Percentiles rank a stretch among this genome's conserved stretches.
These are phyloP conservation scores for Leccinum variicolor DNA, from an alignment of 768 basidiomycete species.

Conservation along the genomic window DNA sequence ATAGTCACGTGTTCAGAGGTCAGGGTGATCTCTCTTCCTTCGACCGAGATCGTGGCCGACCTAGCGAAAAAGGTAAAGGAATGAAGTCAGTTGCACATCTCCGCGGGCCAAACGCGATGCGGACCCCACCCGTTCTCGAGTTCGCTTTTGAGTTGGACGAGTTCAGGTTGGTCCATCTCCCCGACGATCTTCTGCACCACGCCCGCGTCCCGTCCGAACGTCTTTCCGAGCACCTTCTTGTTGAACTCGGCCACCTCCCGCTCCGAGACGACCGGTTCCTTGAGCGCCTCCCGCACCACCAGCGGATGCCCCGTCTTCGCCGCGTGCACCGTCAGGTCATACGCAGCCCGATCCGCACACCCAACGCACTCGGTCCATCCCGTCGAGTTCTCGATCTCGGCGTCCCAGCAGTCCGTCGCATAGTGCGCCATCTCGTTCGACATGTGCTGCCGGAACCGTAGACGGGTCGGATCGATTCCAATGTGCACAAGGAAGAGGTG, in stretches of 20 bases:
- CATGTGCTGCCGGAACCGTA: constrained; percentile 99
- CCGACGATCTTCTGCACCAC: constrained; percentile 61
- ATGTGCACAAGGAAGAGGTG: constrained; percentile 86
- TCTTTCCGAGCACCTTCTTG: constrained; percentile 87
- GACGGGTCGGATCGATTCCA: constrained; percentile 77
- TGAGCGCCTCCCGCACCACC: constrained; percentile 81
- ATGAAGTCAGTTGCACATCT: constrained; percentile 1
- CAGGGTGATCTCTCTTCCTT: constrained; percentile 66
- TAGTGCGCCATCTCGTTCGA: constrained; percentile 99
- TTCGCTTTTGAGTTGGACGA: constrained; percentile 65
- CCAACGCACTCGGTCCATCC: constrained; percentile 99
- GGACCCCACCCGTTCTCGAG: constrained; percentile 63
- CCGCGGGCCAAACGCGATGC: constrained; percentile 19
- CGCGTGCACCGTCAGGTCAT: constrained; percentile 90
- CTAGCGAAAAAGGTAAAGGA: constrained; percentile 32
- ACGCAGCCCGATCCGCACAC: constrained; percentile 97
- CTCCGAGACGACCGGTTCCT: constrained; percentile 82
- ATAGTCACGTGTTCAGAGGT: constrained; percentile 74
- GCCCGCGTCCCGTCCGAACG: constrained; percentile 81
- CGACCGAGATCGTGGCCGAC: constrained; percentile 52
- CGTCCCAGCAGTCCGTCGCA: constrained; percentile 99
- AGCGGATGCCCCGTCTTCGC: constrained; percentile 80
- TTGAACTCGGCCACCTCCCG: constrained; percentile 77
- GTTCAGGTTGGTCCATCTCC: constrained; percentile 59
- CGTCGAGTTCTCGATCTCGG: constrained; percentile 85